Evolutionary conservation across 805 yeast species (phyloP), one percentile per base, ranked within the genome.

Genomic region (Lipomyces mesembrius): DNA sequence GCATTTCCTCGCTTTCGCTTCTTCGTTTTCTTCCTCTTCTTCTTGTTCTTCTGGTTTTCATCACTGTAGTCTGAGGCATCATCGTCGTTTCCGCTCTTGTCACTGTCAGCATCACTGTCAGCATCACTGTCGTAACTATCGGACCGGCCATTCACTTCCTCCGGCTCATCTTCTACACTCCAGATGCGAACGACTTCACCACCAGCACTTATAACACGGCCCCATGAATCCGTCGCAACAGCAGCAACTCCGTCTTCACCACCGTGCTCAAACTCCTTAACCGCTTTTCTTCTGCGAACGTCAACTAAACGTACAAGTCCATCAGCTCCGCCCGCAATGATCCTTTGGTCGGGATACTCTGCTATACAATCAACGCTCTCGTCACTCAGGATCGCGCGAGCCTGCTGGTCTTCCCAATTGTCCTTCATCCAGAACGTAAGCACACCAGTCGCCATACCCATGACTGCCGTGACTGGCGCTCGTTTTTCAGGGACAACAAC

Each of bases 371-470:
- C 97, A 20, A 92, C 84, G 22, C 94, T 88, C 46, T 89, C 90
- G 57, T 84, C 89, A 52, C 86, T 81, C 8, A 93, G 82, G 69
- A 87, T 87, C 22, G 94, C 84, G 65, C 98, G 81, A 12, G 90
- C 84, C 59, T 92, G 81, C 78, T 94, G 98, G 77, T 94, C 98
- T 25, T 67, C 69, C 63, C 79, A 72, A 39, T 75, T 74, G 68
- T 87, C 83, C 55, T 84, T 84, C 74, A 91, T 91, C 99, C 99
- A 94, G 14, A 90, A 81, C 0, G 98, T 92, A 6, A 92, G 82
- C 14, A 91, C 85, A 2, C 98, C 98, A 74, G 89, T 95, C 17
- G 96, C 92, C 89, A 92, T 92, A 57, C 97, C 94, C 72, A 93
- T 92, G 3, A 89, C 84, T 2, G 88, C 83, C 0, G 86, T 83